A percentile compares a stretch with the other conserved stretches of the same genome.
Evolutionary conservation across 805 yeast genomes (phyloP).

Genomic region (Dipodascus geniculatus): DNA sequence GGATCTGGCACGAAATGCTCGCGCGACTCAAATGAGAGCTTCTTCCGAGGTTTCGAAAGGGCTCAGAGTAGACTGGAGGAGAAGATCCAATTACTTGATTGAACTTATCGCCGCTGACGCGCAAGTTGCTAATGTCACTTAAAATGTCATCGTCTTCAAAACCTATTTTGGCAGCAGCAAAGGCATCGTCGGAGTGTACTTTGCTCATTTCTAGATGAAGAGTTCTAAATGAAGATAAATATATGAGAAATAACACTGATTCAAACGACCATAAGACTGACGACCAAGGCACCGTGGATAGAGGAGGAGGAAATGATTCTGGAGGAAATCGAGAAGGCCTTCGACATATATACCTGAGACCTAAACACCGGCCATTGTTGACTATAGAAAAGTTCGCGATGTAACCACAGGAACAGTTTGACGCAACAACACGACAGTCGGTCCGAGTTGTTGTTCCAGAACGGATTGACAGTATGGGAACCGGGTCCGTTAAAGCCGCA

Average conservation of each 20-base stretch:
- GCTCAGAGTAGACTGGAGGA: not conserved
- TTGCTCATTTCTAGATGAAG: not conserved
- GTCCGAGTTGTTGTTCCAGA: not conserved
- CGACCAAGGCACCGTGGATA: not conserved
- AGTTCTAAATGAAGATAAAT: no score
- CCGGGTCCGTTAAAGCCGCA: not conserved
- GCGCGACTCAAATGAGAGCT: not conserved
- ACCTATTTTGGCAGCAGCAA: not conserved
- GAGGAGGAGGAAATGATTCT: not conserved
- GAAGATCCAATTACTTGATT: constrained; percentile 1
- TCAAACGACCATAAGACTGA: not conserved
- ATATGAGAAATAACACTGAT: not conserved
- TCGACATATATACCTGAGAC: not conserved
- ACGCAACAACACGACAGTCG: not conserved
- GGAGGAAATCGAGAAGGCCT: not conserved
- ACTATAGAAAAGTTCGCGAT: not conserved
- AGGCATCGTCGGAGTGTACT: not conserved
- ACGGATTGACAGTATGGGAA: not conserved
- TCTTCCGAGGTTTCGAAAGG: not conserved
- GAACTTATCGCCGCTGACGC: not conserved
- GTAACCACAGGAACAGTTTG: not conserved
- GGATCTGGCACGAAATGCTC: not conserved
- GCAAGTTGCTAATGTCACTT: constrained; percentile 1
- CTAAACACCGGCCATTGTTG: not conserved
- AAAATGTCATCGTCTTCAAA: constrained; percentile 1